Conservation (phyloP, 2,329 filamentous ascomycete genomes). For the Botrytis sinoallii region DNA sequence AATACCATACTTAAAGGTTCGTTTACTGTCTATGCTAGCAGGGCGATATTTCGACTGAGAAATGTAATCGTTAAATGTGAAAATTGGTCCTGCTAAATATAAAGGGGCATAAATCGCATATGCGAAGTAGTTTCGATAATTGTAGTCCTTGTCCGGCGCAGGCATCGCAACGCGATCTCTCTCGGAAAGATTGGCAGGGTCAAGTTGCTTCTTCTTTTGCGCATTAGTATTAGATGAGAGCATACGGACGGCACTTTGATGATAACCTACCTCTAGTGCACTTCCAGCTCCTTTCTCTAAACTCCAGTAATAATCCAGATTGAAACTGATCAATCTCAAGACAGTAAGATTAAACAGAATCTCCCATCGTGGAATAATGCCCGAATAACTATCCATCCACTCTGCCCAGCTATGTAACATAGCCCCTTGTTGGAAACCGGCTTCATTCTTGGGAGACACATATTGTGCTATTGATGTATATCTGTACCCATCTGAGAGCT, state of each 20-base stretch:
- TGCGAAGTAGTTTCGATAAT: slow-evolving; percentile 81
- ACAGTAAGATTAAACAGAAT: slow-evolving; percentile 98
- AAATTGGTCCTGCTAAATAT: slow-evolving; percentile 86
- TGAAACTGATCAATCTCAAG: slow-evolving; percentile 90
- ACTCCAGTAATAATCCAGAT: slow-evolving; percentile 95
- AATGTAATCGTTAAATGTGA: slow-evolving; percentile 98
- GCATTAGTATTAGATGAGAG: slow-evolving; percentile 52
- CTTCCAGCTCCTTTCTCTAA: slow-evolving; percentile 60
- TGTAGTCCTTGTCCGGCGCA: slow-evolving; percentile 67
- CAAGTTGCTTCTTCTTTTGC: slow-evolving; percentile 94
- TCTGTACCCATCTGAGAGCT: slow-evolving; percentile 74
- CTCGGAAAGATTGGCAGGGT: slow-evolving; percentile 83
- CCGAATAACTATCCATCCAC: slow-evolving; percentile 75
- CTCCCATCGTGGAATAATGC: slow-evolving; percentile 88
- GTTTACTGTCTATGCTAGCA: slow-evolving; percentile 64
- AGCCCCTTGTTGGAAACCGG: slow-evolving; percentile 14
- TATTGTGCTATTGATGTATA: slow-evolving; percentile 60
- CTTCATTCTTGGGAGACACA: slow-evolving; percentile 40
- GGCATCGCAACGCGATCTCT: slow-evolving; percentile 78
- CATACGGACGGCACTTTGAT: neutral
- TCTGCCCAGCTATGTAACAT: slow-evolving; percentile 51
- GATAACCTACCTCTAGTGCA: slow-evolving; percentile 71
- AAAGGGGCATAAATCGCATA: slow-evolving; percentile 90
- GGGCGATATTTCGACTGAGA: slow-evolving; percentile 75
- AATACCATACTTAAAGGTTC: slow-evolving; percentile 76